Evolutionary conservation across 257 asterid genomes (phyloP).

Genomic region (Lavandula angustifolia): DNA sequence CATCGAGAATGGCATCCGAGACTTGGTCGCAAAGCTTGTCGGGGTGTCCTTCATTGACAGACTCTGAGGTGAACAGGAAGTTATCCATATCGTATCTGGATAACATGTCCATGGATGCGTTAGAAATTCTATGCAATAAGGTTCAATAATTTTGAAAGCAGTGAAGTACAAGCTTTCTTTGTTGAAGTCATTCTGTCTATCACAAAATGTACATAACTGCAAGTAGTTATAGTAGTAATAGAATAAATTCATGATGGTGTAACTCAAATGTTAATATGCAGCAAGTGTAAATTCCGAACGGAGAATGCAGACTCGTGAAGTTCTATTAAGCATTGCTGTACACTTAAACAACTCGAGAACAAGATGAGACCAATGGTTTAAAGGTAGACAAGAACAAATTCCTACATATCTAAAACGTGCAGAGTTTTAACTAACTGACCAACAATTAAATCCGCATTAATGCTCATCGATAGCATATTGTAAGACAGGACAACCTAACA

Average conservation of each 20-base stretch:
- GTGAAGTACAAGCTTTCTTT: not conserved
- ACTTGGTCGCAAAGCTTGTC: conserved; percentile 78
- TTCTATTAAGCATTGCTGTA: not conserved
- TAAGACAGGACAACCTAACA: too few species aligned
- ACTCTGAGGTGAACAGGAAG: conserved; percentile 65
- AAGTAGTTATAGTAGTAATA: not conserved
- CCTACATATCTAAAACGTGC: not conserved
- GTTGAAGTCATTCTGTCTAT: not conserved
- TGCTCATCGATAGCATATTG: not conserved
- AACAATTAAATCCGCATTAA: not conserved
- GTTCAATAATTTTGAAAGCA: not conserved
- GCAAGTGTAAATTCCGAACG: not conserved
- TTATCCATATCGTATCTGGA: conserved; percentile 48
- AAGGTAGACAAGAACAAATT: not conserved
- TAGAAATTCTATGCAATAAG: conserved; percentile 3
- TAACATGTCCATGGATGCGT: not conserved
- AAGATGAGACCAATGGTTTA: too few species aligned
- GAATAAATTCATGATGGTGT: not conserved
- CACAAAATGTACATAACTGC: not conserved
- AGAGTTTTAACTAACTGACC: not conserved
- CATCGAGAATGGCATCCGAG: conserved; percentile 71
- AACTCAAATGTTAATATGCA: not conserved
- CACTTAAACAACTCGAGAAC: not conserved
- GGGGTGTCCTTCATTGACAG: conserved; percentile 70
- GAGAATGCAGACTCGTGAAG: not conserved